Evolutionary conservation across 768 basidiomycete species (phyloP), one percentile per base, ranked within the genome.

Genomic region (Antrodiella citrinella): DNA sequence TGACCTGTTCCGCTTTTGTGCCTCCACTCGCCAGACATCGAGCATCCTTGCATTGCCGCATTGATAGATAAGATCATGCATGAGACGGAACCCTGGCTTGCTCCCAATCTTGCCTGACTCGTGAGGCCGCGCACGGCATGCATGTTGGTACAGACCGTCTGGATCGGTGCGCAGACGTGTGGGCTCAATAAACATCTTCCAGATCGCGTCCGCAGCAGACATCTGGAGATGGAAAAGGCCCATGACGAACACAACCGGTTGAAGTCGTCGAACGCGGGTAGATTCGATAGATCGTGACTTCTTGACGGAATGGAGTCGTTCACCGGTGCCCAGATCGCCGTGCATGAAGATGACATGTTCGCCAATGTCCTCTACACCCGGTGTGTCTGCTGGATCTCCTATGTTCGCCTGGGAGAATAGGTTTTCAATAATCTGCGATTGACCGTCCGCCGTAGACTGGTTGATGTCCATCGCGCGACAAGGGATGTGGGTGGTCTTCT

Each of bases 171-270:
- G 18, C 10, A 25, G 21, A 4, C 9, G 25, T 4, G 3, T 26
- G 3, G 19, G 35, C 7, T 3, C 25, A 35, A 44, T 24, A 3
- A 44, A 21, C n/a, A 50, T 21, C 15, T 26, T 44, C 42, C 42
- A 50, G 10, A 50, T 22, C 11, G 49, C 42, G 44, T 69, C 62
- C 0, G 59, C 59, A 11, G 44, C 41, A 0, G 67, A 63, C 60
- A 69, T 68, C 47, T 65, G 67, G 22, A 65, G 49, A 51, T 68
- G 69, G 42, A 72, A 71, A 0, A 72, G 48, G 0, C 67, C 68
- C 2, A 57, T 52, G 1, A 72, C 53, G 43, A 63, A 71, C 0
- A 73, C 50, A 1, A 71, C 46, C 30, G 52, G 59, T 35, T 73
- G 68, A 2, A 67, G 51, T 0, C 65, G 58, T 1, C 48, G 44